Percentiles rank a stretch among this genome's conserved stretches.
Evolutionary conservation across 306 rosid species (phyloP).

Genomic region (Rubus idaeus): DNA sequence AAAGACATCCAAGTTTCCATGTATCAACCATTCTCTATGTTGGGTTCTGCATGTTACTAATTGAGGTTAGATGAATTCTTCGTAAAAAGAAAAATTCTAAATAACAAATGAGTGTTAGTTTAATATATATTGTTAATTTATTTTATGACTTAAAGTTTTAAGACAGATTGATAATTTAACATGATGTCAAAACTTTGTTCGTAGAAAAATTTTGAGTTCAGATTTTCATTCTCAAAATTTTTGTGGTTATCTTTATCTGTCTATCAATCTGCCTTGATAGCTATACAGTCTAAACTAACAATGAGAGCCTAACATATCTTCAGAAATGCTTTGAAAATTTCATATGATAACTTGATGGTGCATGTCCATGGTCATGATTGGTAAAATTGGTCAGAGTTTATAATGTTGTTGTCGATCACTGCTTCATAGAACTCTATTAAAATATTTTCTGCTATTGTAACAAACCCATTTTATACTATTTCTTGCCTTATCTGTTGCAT

Average conservation of each 20-base stretch:
- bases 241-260: not conserved
- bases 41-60: not conserved
- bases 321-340: not conserved
- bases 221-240: too few species aligned
- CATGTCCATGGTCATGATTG: constrained; percentile 5
- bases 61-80: not conserved
- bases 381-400: constrained; percentile 3
- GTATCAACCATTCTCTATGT: not conserved
- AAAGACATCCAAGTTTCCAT: not conserved
- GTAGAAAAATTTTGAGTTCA: too few species aligned
- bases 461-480: not conserved
- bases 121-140: too few species aligned
- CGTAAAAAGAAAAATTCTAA: not conserved
- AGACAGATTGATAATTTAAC: too few species aligned
- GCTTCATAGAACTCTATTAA: not conserved
- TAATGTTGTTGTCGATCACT: not conserved
- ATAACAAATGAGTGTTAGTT: too few species aligned
- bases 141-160: too few species aligned
- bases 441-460: not conserved
- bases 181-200: too few species aligned
- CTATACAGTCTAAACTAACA: not conserved
- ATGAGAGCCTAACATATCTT: not conserved
- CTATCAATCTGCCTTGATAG: not conserved
- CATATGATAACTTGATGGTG: constrained; percentile 2
- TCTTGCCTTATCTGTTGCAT: not conserved